A percentile compares a stretch with the other conserved stretches of the same genome.
These are phyloP conservation scores for Malbranchea cinnamomea DNA, from an alignment of 2,329 filamentous ascomycete genomes.

Conservation along the genomic window DNA sequence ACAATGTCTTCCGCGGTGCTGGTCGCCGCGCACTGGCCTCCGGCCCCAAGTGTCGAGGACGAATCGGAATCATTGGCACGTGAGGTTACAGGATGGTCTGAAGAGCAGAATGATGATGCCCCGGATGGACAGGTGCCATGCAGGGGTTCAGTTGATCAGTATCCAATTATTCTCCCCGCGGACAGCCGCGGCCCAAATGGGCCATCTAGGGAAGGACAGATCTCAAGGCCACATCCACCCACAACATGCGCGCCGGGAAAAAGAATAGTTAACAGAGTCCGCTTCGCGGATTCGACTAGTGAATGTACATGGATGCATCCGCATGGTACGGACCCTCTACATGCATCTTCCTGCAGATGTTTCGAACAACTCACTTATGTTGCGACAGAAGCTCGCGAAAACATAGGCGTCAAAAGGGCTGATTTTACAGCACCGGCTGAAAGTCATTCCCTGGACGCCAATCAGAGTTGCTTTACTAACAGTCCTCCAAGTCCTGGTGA, in stretches of 20 bases:
- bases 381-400: no score
- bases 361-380: no score
- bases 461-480: no score
- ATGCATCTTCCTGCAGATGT: no score
- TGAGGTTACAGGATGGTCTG: constrained; percentile 19
- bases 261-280: constrained; percentile 6
- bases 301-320: constrained; percentile 3
- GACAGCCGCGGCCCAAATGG: constrained; percentile 10
- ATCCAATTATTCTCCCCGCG: constrained; percentile 26
- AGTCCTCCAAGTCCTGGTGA: no score
- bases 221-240: constrained; percentile 1
- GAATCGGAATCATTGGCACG: constrained; percentile 27
- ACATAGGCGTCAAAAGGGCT: no score
- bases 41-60: constrained; percentile 31
- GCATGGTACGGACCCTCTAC: constrained; percentile 7
- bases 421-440: no score
- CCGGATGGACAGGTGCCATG: constrained; percentile 11
- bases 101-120: constrained; percentile 6
- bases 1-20: constrained; percentile 14
- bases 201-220: constrained; percentile 3
- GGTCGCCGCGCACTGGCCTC: constrained; percentile 24
- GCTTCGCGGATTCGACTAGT: constrained; percentile 6
- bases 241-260: constrained; percentile 3
- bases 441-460: no score
- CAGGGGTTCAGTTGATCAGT: constrained; percentile 30